phyloP scores from a whole-genome alignment of 2,329 filamentous ascomycete species.

The Aspergillus pseudoterreus region DNA sequence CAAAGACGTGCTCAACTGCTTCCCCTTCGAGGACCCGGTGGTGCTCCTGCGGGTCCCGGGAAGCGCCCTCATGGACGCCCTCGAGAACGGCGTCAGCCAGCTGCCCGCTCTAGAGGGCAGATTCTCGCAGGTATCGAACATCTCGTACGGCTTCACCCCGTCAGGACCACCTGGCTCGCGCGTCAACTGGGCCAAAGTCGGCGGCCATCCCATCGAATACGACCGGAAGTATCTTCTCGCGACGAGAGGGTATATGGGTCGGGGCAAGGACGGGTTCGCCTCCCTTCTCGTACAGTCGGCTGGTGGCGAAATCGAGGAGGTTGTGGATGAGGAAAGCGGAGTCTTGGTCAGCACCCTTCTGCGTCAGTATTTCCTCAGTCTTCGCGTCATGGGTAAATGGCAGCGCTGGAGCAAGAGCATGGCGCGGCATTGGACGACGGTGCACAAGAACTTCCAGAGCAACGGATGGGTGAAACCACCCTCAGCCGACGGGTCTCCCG shows the following conservation, averaged over 20 bases:
- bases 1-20: conserved; percentile 82
- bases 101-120: conserved; percentile 81
- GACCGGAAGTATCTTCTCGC: conserved; percentile 67
- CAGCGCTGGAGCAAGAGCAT: conserved; percentile 63
- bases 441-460: conserved; percentile 60
- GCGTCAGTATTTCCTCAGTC: conserved; percentile 84
- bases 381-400: conserved; percentile 79
- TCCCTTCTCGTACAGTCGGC: conserved; percentile 71
- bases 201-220: conserved; percentile 58
- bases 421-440: conserved; percentile 61
- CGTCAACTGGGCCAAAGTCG: conserved; percentile 61
- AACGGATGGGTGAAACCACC: conserved; percentile 49
- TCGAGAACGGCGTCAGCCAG: conserved; percentile 78
- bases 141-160: conserved; percentile 70
- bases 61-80: conserved; percentile 68
- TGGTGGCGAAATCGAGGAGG: conserved; percentile 71
- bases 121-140: conserved; percentile 84
- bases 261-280: conserved; percentile 81
- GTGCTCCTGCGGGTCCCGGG: conserved; percentile 72
- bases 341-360: conserved; percentile 82
- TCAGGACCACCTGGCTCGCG: conserved; percentile 58
- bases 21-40: conserved; percentile 88
- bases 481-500: conserved; percentile 26
- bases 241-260: conserved; percentile 83
- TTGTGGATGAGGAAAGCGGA: conserved; percentile 82